These are phyloP conservation scores for Barnettozyma sp. DNA, from an alignment of 805 yeast genomes.

Conservation along the genomic window DNA sequence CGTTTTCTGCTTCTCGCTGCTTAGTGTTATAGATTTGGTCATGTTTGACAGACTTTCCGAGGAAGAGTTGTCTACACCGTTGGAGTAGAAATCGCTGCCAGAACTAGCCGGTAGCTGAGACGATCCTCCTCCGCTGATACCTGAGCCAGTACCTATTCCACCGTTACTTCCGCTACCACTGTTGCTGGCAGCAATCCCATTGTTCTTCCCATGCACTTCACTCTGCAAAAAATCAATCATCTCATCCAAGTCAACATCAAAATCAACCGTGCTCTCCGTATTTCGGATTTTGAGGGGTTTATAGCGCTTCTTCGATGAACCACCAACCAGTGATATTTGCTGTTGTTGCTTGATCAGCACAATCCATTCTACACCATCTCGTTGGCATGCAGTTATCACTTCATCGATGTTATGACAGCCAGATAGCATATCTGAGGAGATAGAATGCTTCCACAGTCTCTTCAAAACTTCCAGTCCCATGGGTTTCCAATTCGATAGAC, in stretches of 20 bases:
- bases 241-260: constrained; percentile 69
- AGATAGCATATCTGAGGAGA: constrained; percentile 65
- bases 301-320: constrained; percentile 41
- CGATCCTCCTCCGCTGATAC: too few species aligned
- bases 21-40: constrained; percentile 25
- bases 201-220: too few species aligned
- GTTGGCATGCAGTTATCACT: constrained; percentile 50
- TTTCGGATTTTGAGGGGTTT: constrained; percentile 75
- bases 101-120: constrained; percentile 8
- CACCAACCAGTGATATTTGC: constrained; percentile 12
- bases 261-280: constrained; percentile 50
- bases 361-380: constrained; percentile 71
- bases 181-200: constrained; percentile 5
- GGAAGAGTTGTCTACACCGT: constrained; percentile 16
- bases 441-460: constrained; percentile 67
- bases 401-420: constrained; percentile 53
- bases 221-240: constrained; percentile 38
- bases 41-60: constrained; percentile 22
- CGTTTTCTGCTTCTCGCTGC: constrained; percentile 43
- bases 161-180: background rate
- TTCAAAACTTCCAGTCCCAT: constrained; percentile 59
- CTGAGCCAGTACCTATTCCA: too few species aligned
- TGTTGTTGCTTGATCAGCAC: constrained; percentile 69
- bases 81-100: constrained; percentile 19
- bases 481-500: constrained; percentile 46